phyloP scores from a whole-genome alignment of 768 basidiomycete species.

The Russula lepida region DNA sequence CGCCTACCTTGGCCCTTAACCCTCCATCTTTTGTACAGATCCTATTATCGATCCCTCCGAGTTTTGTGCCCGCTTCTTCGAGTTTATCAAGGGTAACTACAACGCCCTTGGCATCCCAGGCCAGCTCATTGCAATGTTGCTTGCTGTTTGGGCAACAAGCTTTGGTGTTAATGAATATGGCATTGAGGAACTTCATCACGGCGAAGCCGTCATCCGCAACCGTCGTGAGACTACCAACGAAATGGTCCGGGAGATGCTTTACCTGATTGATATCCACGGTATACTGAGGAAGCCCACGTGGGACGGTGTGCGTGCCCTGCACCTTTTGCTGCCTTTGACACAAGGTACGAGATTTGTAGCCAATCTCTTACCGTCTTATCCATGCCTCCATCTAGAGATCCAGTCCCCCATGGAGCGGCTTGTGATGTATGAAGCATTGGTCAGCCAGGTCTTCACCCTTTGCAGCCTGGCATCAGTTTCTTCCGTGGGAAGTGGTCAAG shows the following conservation, averaged over 20 bases:
- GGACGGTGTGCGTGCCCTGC: conserved; percentile 76
- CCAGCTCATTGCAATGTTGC: conserved; percentile 64
- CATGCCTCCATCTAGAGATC: conserved; percentile 29
- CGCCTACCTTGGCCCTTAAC: not conserved
- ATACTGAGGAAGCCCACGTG: conserved; percentile 74
- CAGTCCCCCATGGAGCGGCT: conserved; percentile 39
- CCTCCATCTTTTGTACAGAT: conserved; percentile 37
- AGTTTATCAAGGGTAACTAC: conserved; percentile 50
- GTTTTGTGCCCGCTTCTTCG: conserved; percentile 63
- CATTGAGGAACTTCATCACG: conserved; percentile 36
- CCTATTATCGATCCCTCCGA: conserved; percentile 79
- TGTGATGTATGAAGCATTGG: conserved; percentile 69
- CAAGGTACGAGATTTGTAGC: conserved; percentile 47
- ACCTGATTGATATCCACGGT: conserved; percentile 71
- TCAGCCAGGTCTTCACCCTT: conserved; percentile 74
- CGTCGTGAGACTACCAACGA: conserved; percentile 50
- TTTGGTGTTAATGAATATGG: conserved; percentile 83
- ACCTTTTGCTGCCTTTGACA: conserved; percentile 75
- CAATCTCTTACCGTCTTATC: conserved; percentile 1
- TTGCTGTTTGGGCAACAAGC: conserved; percentile 84
- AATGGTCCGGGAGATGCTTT: conserved; percentile 70
- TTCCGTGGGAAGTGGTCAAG: conserved; percentile 41
- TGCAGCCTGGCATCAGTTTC: conserved; percentile 47
- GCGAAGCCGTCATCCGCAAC: conserved; percentile 30
- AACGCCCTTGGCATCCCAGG: conserved; percentile 63